A percentile compares a stretch with the other conserved stretches of the same genome.
These are phyloP conservation scores for Kwoniella bestiolae DNA, from an alignment of 768 basidiomycete genomes.

Conservation along the genomic window DNA sequence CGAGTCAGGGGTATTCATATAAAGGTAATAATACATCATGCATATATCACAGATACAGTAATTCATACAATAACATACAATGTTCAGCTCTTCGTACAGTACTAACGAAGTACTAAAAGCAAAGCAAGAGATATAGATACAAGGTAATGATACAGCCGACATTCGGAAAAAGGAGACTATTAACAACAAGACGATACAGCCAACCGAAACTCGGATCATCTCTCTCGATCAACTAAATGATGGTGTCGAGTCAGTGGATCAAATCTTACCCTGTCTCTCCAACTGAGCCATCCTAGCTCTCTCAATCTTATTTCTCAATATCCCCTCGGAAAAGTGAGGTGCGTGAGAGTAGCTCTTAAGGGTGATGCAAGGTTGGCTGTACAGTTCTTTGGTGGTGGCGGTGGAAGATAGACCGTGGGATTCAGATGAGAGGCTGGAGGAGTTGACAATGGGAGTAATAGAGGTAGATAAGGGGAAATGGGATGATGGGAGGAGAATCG, in stretches of 20 bases:
- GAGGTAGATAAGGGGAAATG: too few relatives aligned
- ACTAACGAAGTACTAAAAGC: too few relatives aligned
- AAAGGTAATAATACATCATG: not conserved
- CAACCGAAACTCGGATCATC: too few relatives aligned
- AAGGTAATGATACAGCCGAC: too few relatives aligned
- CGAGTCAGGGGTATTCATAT: not conserved
- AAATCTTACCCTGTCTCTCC: constrained; percentile 8
- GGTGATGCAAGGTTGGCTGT: not conserved
- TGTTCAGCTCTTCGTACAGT: too few relatives aligned
- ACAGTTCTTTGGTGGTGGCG: not conserved
- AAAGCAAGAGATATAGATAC: too few relatives aligned
- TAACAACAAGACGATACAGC: too few relatives aligned
- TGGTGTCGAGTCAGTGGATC: not conserved
- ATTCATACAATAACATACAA: not conserved
- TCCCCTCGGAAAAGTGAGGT: constrained; percentile 22
- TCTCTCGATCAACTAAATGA: too few relatives aligned
- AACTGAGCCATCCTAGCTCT: constrained; percentile 12
- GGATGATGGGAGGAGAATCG: too few relatives aligned
- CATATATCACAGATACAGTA: constrained; percentile 8
- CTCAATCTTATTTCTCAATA: constrained; percentile 32
- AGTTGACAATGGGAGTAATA: too few relatives aligned
- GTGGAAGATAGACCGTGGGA: constrained; percentile 13
- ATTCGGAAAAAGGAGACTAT: too few relatives aligned
- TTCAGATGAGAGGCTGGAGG: too few relatives aligned
- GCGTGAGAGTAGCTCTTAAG: constrained; percentile 3